A percentile compares a stretch with the other conserved stretches of the same genome.
Evolutionary conservation across 495 filamentous ascomycete genomes (phyloP).

Genomic region (Aspergillus haitiensis): DNA sequence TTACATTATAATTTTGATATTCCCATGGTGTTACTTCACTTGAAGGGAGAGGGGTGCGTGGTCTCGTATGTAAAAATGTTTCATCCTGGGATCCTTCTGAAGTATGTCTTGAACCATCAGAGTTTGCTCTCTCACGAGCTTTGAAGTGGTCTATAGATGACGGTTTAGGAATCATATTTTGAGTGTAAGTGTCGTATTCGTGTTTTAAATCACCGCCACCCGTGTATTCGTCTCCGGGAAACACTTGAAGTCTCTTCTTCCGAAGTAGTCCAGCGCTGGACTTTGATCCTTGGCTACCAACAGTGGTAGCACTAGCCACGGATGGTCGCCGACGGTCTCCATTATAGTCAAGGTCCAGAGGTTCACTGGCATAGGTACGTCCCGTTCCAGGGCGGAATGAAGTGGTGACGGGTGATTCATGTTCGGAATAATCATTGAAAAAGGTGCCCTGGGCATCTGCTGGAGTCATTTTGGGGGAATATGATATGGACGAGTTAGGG

Average conservation of each 20-base stretch:
- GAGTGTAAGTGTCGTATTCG: slow-evolving; percentile 66
- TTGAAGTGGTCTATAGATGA: slow-evolving; percentile 56
- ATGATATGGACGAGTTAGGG: slow-evolving; percentile 39
- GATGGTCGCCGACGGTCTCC: slow-evolving; percentile 83
- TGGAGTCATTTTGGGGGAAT: slow-evolving; percentile 31
- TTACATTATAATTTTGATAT: slow-evolving; percentile 83
- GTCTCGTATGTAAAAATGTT: slow-evolving; percentile 69
- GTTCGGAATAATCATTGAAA: slow-evolving; percentile 45
- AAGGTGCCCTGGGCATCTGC: slow-evolving; percentile 43
- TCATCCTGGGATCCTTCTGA: slow-evolving; percentile 50
- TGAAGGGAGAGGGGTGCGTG: slow-evolving; percentile 81
- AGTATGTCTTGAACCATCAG: slow-evolving; percentile 58
- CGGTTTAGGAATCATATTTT: slow-evolving; percentile 49
- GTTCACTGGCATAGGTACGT: slow-evolving; percentile 63
- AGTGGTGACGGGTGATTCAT: slow-evolving; percentile 63
- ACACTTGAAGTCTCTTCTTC: slow-evolving; percentile 70
- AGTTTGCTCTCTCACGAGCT: slow-evolving; percentile 73
- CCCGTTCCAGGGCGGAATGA: slow-evolving; percentile 63
- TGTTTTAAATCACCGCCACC: slow-evolving; percentile 61
- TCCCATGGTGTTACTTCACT: slow-evolving; percentile 95
- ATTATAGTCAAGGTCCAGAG: slow-evolving; percentile 63
- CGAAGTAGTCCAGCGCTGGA: slow-evolving; percentile 69
- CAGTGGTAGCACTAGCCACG: slow-evolving; percentile 81
- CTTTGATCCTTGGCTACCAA: slow-evolving; percentile 88
- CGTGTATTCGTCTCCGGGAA: slow-evolving; percentile 85